Base-by-base conservation (phyloP, 306 rosid genomes). In the Inga laurina region DNA sequence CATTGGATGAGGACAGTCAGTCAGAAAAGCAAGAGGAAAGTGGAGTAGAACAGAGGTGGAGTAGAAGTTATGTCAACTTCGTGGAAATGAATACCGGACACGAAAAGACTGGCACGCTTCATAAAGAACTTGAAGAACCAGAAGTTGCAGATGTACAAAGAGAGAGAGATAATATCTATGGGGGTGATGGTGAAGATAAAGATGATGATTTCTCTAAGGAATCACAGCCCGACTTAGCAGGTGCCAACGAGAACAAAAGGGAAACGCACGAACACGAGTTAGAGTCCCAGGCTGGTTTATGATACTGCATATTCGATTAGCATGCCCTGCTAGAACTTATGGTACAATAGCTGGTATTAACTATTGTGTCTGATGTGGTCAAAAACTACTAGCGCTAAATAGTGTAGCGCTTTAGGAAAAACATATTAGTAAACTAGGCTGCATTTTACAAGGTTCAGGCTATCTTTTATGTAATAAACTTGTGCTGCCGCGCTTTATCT, bases 261-360 rank as follows among this genome's bases (percentile, higher is more conserved):
- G 93, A 93, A 66, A 73, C 81, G 27, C 87, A 89, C 9, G 89
- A 88, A 77, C 88, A 89, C 7, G 90, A 88, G 77, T 81, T 90
- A 5, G 90, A 90, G 74, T 90, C 88, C 65, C 89, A 69, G 68
- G 24, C 62, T 41, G 84, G 56, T 74, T 52, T 78, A 73, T 74
- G 76, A 85, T 80, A 64, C 32, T 16, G 57, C 68, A 11, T 59
- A 81, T 59, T 45, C 19, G 10, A 72, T 75, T 64, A 27, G 74
- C 32, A 14, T 81, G 45, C 62, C 62, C 34, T 37, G 46, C 57
- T 27, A 18, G 3, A 34, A 54, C 56, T 48, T 10, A 6, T 4
- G 45, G 45, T 71, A 79, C 73, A 70, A 8, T 24, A 22, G 72
- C 51, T 27, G 52, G 8, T 71, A 4, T 73, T 65, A 62, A 22